A percentile compares a stretch with the other conserved stretches of the same genome.
Conservation (phyloP, 2,329 filamentous ascomycete species). For the Diaporthe citri region DNA sequence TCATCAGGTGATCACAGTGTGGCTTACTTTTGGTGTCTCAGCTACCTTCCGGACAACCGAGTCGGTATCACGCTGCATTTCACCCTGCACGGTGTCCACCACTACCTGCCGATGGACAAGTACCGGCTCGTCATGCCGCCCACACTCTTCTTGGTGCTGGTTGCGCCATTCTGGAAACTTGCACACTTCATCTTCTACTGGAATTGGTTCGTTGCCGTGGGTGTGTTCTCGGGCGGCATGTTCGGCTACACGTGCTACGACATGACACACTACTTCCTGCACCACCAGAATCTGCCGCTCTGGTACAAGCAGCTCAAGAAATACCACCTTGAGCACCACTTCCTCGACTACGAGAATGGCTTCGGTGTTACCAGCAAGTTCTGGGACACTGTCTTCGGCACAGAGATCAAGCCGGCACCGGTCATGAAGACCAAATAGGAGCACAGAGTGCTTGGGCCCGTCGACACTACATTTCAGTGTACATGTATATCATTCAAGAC, state of each 20-base stretch:
- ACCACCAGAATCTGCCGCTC: conserved; percentile 90
- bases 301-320: conserved; percentile 97
- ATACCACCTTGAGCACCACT: conserved; percentile 97
- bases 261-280: conserved; percentile 97
- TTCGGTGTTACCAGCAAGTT: conserved; percentile 97
- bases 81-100: conserved; percentile 94
- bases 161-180: conserved; percentile 91
- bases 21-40: conserved; percentile 51
- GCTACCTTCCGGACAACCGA: conserved; percentile 90
- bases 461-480: conserved; percentile 35
- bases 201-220: conserved; percentile 85
- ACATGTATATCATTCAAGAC: conserved; percentile 32
- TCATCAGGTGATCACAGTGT: background rate
- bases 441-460: background rate
- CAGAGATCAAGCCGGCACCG: conserved; percentile 70
- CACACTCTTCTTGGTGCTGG: conserved; percentile 84
- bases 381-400: conserved; percentile 95
- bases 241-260: conserved; percentile 98
- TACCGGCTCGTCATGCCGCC: conserved; percentile 98
- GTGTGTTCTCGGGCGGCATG: conserved; percentile 88
- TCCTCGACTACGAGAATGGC: conserved; percentile 96
- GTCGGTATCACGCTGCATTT: conserved; percentile 91
- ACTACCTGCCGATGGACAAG: conserved; percentile 99
- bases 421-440: conserved; percentile 53
- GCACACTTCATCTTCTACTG: conserved; percentile 85